These are phyloP conservation scores for Agroathelia rolfsii DNA, from an alignment of 1,284 basidiomycete species.

Conservation along the genomic window DNA sequence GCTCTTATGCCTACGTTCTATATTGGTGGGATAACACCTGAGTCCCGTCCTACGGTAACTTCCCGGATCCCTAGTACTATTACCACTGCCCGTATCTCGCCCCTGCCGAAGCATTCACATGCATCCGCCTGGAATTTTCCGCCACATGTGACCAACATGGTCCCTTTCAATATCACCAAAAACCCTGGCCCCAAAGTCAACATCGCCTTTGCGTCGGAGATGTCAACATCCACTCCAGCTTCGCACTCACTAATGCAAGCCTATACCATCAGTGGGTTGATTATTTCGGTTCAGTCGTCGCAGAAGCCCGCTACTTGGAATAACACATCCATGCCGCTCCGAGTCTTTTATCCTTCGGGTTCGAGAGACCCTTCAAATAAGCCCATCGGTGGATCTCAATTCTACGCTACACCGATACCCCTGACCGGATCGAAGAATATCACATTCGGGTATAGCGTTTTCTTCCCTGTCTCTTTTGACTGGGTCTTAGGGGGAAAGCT, in stretches of 20 bases:
- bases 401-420: conserved; percentile 54
- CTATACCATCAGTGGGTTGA: conserved; percentile 9
- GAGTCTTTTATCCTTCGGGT: conserved; percentile 51
- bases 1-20: too few species aligned
- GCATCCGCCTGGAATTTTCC: conserved; percentile 40
- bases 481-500: conserved; percentile 66
- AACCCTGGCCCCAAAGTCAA: conserved; percentile 45
- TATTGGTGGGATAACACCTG: too few species aligned
- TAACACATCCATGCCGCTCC: conserved; percentile 31
- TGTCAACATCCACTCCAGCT: too few species aligned
- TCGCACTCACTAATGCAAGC: conserved; percentile 28
- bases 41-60: conserved; percentile 14
- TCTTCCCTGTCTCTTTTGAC: conserved; percentile 54
- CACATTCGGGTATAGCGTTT: conserved; percentile 51
- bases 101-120: conserved; percentile 12
- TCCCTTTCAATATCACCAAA: conserved; percentile 47
- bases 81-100: conserved; percentile 9
- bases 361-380: conserved; percentile 52
- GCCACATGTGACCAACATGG: conserved; percentile 43
- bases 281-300: conserved; percentile 1
- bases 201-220: conserved; percentile 50
- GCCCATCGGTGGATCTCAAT: conserved; percentile 58
- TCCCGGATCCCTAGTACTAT: conserved; percentile 18
- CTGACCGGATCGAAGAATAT: conserved; percentile 39
- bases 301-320: conserved; percentile 14